These are phyloP conservation scores for Pythium phragmiticola DNA, from an alignment of 352 stramenopile genomes.

Conservation along the genomic window DNA sequence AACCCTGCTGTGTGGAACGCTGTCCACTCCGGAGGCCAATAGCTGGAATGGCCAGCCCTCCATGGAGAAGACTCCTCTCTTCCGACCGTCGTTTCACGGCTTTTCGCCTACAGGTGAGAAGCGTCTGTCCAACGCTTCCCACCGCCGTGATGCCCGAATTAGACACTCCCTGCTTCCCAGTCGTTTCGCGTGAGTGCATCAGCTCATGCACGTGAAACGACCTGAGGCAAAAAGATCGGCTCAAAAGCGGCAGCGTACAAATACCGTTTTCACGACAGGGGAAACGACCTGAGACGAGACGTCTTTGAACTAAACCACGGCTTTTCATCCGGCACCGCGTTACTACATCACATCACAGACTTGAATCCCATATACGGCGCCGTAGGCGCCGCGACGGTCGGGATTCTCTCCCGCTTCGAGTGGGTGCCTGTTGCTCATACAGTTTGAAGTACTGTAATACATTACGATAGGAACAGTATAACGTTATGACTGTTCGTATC, in stretches of 20 bases:
- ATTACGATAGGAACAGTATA: no score
- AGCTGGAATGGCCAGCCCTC: slow-evolving; percentile 2
- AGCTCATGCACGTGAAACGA: background rate
- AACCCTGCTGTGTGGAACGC: background rate
- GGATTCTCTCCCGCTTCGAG: no score
- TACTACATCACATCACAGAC: background rate
- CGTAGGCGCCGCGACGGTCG: no score
- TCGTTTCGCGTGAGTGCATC: no score
- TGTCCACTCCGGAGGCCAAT: slow-evolving; percentile 5
- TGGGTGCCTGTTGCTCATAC: no score
- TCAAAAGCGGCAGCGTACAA: background rate
- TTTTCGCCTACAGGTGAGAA: background rate
- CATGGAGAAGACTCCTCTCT: no score
- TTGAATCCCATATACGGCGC: no score
- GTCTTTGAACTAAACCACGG: background rate
- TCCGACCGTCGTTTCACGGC: background rate
- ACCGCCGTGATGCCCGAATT: no score
- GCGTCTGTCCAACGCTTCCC: no score
- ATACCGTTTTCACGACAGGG: background rate
- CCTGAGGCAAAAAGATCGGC: background rate
- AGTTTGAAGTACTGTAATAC: no score
- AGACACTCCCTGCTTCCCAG: no score
- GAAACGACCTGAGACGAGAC: slow-evolving; percentile 1
- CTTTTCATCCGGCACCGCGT: background rate
- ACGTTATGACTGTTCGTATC: slow-evolving; percentile 4